Evolutionary conservation across 2,329 filamentous ascomycete genomes (phyloP).

Genomic region (Aspergillus brasiliensis): DNA sequence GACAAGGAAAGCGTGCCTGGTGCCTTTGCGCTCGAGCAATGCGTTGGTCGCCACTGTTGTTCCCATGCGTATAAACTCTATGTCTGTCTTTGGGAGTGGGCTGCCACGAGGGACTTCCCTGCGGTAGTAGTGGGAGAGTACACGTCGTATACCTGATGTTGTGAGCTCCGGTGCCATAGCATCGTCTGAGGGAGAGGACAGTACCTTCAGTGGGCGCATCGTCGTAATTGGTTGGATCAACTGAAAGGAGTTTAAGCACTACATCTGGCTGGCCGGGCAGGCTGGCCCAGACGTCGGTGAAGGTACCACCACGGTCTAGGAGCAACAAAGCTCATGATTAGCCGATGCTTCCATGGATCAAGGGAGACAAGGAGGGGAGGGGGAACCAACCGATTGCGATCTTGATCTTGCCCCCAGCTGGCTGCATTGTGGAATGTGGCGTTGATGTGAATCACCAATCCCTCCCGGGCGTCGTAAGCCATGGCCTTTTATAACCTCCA

Average conservation of each 20-base stretch:
- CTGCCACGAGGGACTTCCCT: slow-evolving; percentile 18
- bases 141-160: slow-evolving; percentile 51
- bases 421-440: not conserved
- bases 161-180: not conserved
- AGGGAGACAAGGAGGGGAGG: no score
- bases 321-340: not conserved
- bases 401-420: slow-evolving; percentile 5
- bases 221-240: slow-evolving; percentile 28
- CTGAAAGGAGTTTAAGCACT: slow-evolving; percentile 31
- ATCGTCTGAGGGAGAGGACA: slow-evolving; percentile 43
- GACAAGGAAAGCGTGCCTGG: slow-evolving; percentile 78
- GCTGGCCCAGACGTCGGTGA: slow-evolving; percentile 40
- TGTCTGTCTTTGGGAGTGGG: slow-evolving; percentile 17
- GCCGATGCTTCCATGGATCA: not conserved
- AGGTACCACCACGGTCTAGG: slow-evolving; percentile 39
- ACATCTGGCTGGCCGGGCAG: slow-evolving; percentile 30
- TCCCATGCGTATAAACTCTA: slow-evolving; percentile 72
- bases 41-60: slow-evolving; percentile 91
- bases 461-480: not conserved
- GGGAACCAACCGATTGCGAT: slow-evolving; percentile 11
- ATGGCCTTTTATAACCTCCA: not conserved
- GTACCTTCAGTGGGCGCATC: slow-evolving; percentile 74
- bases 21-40: slow-evolving; percentile 80
- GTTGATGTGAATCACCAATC: not conserved
- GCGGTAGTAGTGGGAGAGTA: slow-evolving; percentile 12